These are phyloP conservation scores for Meyerozyma sp. DNA, from an alignment of 1,139 yeast species.

Conservation along the genomic window DNA sequence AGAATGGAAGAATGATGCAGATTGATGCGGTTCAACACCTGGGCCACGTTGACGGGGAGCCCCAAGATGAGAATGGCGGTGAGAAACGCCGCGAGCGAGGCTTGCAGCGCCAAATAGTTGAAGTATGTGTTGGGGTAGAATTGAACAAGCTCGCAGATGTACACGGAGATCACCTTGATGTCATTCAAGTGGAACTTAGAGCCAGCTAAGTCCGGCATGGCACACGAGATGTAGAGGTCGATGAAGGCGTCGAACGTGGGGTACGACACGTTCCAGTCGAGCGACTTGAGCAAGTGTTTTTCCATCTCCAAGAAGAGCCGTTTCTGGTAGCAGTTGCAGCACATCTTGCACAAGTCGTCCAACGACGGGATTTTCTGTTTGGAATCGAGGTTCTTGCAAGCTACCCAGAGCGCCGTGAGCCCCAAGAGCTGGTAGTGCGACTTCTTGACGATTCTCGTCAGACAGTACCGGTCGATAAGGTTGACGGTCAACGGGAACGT, in stretches of 20 bases:
- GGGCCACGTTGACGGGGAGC: slow-evolving; percentile 5
- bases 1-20: neutral
- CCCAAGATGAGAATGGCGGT: slow-evolving; percentile 8
- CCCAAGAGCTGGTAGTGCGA: slow-evolving; percentile 65
- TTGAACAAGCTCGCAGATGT: slow-evolving; percentile 60
- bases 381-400: slow-evolving; percentile 66
- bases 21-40: neutral
- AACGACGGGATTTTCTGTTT: slow-evolving; percentile 61
- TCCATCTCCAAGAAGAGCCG: slow-evolving; percentile 64
- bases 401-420: slow-evolving; percentile 67
- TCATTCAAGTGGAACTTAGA: slow-evolving; percentile 32
- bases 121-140: slow-evolving; percentile 58
- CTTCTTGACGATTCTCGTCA: slow-evolving; percentile 44
- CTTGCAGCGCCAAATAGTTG: slow-evolving; percentile 49
- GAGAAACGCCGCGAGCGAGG: slow-evolving; percentile 49
- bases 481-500: slow-evolving; percentile 54
- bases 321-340: slow-evolving; percentile 59
- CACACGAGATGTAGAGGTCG: slow-evolving; percentile 37
- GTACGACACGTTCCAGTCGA: slow-evolving; percentile 50
- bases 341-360: slow-evolving; percentile 51
- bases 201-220: slow-evolving; percentile 18
- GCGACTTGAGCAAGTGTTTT: slow-evolving; percentile 54
- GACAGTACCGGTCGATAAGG: slow-evolving; percentile 48
- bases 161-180: slow-evolving; percentile 50
- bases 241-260: slow-evolving; percentile 61